Evolutionary conservation across 2,329 filamentous ascomycete genomes (phyloP), one percentile per base, ranked within the genome.

Genomic region (Tolypocladium nubicola): DNA sequence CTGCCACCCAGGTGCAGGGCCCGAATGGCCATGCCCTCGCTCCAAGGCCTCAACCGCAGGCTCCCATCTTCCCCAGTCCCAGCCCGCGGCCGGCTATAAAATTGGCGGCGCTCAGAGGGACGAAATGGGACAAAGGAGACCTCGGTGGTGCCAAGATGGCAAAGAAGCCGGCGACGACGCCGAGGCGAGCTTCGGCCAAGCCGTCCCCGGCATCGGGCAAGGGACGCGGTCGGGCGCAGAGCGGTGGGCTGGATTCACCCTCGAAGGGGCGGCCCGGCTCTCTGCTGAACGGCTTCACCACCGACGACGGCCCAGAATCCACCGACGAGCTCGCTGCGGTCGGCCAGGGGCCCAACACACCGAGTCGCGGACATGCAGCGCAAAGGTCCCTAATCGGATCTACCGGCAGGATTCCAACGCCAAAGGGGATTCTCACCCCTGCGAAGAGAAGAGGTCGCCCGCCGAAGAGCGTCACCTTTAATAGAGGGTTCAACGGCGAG

Each of bases 391-490:
- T 60, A 4, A 53, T 52, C 10, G 60, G 58, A n/a, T 56, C 57
- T 3, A 50, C 38, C n/a, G 8, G 54, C 33, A 49, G 58, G n/a
- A 62, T 61, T 14, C 53, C 65, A 21, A 61, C 67, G n/a, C 73
- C 79, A 11, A 84, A 79, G 64, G 75, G 82, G 9, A 86, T 85
- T 57, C 65, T 85, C 47, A 79, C 80, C 3, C 82, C 83, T 4
- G 73, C 72, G 21, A 81, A 78, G 66, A 76, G 74, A 58, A 70
- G 64, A 68, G 74, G 64, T 61, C 68, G 67, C 21, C 66, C 67
- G 21, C 74, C 69, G 16, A 86, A 85, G 67, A 84, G 70, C 61
- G 83, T 85, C 16, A 78, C 75, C 0, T 86, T 85, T 39, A 65
- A 68, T 1, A 56, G 62, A 33, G 62, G 77, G 19, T 61, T 65